Conservation (phyloP, 768 basidiomycete genomes). For the Rickenella mellea region DNA sequence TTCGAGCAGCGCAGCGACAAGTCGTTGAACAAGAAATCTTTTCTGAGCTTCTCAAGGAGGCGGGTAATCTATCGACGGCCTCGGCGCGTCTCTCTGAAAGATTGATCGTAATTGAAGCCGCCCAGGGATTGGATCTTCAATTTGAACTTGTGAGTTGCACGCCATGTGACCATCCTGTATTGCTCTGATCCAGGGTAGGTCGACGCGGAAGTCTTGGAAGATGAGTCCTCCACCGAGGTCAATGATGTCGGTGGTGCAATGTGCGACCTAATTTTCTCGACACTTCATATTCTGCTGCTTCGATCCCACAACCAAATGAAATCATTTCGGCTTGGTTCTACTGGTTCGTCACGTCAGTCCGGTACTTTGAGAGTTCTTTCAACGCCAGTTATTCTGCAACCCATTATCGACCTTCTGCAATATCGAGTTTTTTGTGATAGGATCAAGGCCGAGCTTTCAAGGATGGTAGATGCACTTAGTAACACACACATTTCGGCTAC, state of each 20-base stretch:
- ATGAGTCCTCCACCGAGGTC: not conserved
- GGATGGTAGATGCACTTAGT: slow-evolving; percentile 37
- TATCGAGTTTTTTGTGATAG: slow-evolving; percentile 67
- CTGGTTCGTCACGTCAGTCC: slow-evolving; percentile 16
- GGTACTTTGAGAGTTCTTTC: slow-evolving; percentile 8
- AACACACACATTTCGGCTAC: slow-evolving; percentile 45
- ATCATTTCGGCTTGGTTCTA: slow-evolving; percentile 23
- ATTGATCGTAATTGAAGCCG: slow-evolving; percentile 67
- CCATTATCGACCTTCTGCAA: slow-evolving; percentile 71
- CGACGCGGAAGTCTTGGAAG: not conserved
- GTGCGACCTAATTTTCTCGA: slow-evolving; percentile 62
- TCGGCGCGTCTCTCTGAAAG: slow-evolving; percentile 74
- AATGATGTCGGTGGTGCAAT: not conserved
- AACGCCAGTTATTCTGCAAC: slow-evolving; percentile 52
- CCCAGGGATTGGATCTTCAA: slow-evolving; percentile 54
- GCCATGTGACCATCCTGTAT: not conserved
- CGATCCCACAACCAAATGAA: slow-evolving; percentile 47
- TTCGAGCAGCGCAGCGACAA: slow-evolving; percentile 58
- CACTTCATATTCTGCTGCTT: slow-evolving; percentile 55
- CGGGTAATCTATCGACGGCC: slow-evolving; percentile 65
- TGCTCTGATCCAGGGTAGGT: not conserved
- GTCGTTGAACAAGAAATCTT: slow-evolving; percentile 78
- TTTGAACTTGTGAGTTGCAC: slow-evolving; percentile 57
- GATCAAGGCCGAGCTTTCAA: slow-evolving; percentile 48
- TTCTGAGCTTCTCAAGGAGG: slow-evolving; percentile 61